Evolutionary conservation across 257 asterid species (phyloP), one percentile per base, ranked within the genome.

Genomic region (Solanum clarkiae): DNA sequence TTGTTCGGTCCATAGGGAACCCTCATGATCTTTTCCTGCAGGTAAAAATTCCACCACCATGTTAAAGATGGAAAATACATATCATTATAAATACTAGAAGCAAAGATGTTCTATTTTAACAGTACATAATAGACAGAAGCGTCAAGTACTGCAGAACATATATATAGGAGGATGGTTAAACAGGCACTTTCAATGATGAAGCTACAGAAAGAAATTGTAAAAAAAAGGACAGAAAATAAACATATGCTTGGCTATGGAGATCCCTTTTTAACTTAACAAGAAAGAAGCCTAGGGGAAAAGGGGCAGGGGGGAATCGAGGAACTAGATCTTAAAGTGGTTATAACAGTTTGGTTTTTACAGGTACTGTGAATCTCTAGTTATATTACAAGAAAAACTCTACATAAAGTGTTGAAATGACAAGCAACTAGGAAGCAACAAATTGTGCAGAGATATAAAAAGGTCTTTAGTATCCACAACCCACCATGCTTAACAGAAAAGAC

Each of bases 1-100:
- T 95, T 92, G 22, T 91, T 32, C 42, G 93, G 92, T 84, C 99
- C 99, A 89, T 95, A 97, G 40, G 99, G 99, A 88, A 95, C 92
- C 88, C 98, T 92, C 98, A 97, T 97, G 81, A 97, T 93, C 92
- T 95, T 97, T 87, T 97, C 99, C 98, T 97, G 99, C 81, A 89
- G 88, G 80, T 88, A 81, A 47, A 69, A 87, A 54, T 53, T 75
- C 75, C 77, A 56, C 3, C 60, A 79, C 70, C 85, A 89, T 84
- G 77, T 11, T 49, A 56, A 68, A 54, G 59, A 85, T 82, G 79
- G 75, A 62, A 62, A 29, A 74, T 55, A 74, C 47, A 77, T 32
- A 65, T 22, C 66, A 77, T 59, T 71, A 26, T 56, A 51, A 71
- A 74, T 20, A 40, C 9, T n/a, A 57, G 36, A n/a, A 72, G 32